Evolutionary conservation across 2,329 filamentous ascomycete species (phyloP).

Genomic region (Sclerotinia trifoliorum): DNA sequence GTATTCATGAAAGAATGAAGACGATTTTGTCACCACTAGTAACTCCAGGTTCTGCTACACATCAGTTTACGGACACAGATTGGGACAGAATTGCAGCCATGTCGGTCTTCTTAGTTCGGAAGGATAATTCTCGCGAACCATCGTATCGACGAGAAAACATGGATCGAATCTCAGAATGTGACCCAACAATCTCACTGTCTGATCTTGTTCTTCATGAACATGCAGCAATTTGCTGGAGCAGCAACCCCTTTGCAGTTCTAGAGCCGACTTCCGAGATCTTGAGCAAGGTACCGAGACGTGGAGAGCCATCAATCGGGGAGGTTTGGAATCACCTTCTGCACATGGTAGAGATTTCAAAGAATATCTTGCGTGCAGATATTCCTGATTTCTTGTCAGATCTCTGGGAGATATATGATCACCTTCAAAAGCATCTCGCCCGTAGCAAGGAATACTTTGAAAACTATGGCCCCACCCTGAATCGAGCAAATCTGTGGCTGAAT

Average conservation of each 20-base stretch:
- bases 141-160: constrained; percentile 26
- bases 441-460: constrained; percentile 18
- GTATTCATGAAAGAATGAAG: not conserved
- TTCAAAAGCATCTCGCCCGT: constrained; percentile 28
- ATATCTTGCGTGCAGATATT: constrained; percentile 21
- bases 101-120: constrained; percentile 27
- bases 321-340: constrained; percentile 33
- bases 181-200: constrained; percentile 24
- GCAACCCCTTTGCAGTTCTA: constrained; percentile 29
- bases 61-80: not conserved
- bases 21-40: constrained; percentile 28
- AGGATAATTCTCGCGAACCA: constrained; percentile 24
- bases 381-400: constrained; percentile 29
- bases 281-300: not conserved
- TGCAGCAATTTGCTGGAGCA: constrained; percentile 33
- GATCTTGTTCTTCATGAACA: constrained; percentile 27
- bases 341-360: constrained; percentile 26
- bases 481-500: constrained; percentile 30
- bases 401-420: constrained; percentile 28
- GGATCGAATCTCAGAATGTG: constrained; percentile 21
- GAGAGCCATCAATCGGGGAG: constrained; percentile 22
- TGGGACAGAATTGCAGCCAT: constrained; percentile 24
- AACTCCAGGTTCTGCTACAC: constrained; percentile 13
- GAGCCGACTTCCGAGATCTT: constrained; percentile 28
- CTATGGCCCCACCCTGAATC: not conserved